Conservation (phyloP, 768 basidiomycete species). For the Russula dissimulans region DNA sequence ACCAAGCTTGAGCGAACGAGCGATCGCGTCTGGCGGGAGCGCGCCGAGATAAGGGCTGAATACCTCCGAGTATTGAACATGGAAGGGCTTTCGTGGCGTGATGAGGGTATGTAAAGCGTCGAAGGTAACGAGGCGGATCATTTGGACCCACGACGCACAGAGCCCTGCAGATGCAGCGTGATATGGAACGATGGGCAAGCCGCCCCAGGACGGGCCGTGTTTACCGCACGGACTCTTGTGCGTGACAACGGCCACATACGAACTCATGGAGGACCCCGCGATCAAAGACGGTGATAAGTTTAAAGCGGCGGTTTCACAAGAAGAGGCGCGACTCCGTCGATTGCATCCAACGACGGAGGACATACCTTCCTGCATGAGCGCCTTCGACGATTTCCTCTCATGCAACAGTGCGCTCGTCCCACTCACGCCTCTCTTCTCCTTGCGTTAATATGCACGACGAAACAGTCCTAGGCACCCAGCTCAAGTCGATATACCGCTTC, state of each 20-base stretch:
- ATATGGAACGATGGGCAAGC: too few relatives aligned
- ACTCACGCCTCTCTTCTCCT: neutral
- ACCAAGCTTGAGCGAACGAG: slow-evolving; percentile 55
- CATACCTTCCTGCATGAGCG: slow-evolving; percentile 70
- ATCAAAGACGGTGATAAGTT: slow-evolving; percentile 29
- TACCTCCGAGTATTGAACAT: slow-evolving; percentile 53
- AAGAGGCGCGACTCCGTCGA: slow-evolving; percentile 52
- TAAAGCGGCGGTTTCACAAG: slow-evolving; percentile 52
- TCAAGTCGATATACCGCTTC: slow-evolving; percentile 80
- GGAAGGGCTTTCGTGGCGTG: slow-evolving; percentile 55
- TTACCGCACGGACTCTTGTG: too few relatives aligned
- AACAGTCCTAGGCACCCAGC: slow-evolving; percentile 44
- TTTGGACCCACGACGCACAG: neutral
- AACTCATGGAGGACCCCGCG: neutral
- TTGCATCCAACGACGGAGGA: slow-evolving; percentile 71
- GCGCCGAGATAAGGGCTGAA: slow-evolving; percentile 61
- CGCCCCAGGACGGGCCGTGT: too few relatives aligned
- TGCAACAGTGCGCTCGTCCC: slow-evolving; percentile 49
- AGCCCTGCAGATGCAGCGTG: neutral
- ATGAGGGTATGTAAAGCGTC: slow-evolving; percentile 73
- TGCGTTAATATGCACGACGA: neutral
- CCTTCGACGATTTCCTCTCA: slow-evolving; percentile 62
- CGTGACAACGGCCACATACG: neutral
- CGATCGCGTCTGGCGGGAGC: slow-evolving; percentile 44
- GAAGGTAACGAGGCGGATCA: slow-evolving; percentile 64